Percentiles rank a stretch among this genome's conserved stretches.
phyloP scores from a whole-genome alignment of 768 basidiomycete species.

The Pleurotus eryngii region DNA sequence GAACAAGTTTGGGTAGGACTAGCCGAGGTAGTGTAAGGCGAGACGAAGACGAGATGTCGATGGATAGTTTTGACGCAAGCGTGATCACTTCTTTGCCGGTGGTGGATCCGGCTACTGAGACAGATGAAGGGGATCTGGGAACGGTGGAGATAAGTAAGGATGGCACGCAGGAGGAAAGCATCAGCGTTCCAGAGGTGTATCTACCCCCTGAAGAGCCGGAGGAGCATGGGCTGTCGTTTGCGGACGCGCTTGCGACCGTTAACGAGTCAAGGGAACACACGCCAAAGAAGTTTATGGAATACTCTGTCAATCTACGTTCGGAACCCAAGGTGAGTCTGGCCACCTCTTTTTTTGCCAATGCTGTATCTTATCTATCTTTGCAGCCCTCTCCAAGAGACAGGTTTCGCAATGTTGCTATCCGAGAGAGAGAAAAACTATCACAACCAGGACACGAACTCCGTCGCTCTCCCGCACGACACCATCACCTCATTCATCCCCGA shows the following conservation, averaged over 20 bases:
- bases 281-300: slow-evolving; percentile 54
- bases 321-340: slow-evolving; percentile 50
- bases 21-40: slow-evolving; percentile 14
- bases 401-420: slow-evolving; percentile 59
- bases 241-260: slow-evolving; percentile 56
- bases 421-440: slow-evolving; percentile 49
- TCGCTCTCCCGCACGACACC: slow-evolving; percentile 63
- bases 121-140: slow-evolving; percentile 34
- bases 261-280: slow-evolving; percentile 47
- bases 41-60: slow-evolving; percentile 8
- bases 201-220: slow-evolving; percentile 45
- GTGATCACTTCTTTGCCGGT: slow-evolving; percentile 52
- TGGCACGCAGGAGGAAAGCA: slow-evolving; percentile 2
- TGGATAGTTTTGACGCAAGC: slow-evolving; percentile 59
- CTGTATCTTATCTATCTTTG: not conserved
- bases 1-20: slow-evolving; percentile 25
- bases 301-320: slow-evolving; percentile 56
- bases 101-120: slow-evolving; percentile 28
- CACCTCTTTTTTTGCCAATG: not conserved
- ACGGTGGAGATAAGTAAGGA: slow-evolving; percentile 40
- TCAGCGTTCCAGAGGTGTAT: slow-evolving; percentile 51
- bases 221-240: slow-evolving; percentile 42
- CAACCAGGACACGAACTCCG: slow-evolving; percentile 54
- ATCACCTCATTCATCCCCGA: slow-evolving; percentile 55
- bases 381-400: slow-evolving; percentile 63